phyloP scores from a whole-genome alignment of 306 rosid genomes.

The Notholithocarpus densiflorus region DNA sequence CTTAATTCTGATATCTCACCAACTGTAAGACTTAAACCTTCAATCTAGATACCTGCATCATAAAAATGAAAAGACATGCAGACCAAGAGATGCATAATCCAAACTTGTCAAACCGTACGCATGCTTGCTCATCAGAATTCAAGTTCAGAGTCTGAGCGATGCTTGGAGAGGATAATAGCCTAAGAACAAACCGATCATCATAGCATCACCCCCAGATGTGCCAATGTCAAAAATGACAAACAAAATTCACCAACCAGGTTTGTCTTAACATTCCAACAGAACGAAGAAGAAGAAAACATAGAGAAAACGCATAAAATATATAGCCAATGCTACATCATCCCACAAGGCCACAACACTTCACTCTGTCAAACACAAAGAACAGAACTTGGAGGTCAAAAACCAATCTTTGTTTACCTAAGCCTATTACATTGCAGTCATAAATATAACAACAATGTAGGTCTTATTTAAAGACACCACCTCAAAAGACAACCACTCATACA shows the following conservation, averaged over 20 bases:
- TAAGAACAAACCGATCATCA: conserved; percentile 6
- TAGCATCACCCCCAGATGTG: conserved; percentile 3
- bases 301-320: conserved; percentile 11
- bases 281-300: background rate
- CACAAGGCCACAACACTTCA: conserved; percentile 10
- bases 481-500: conserved; percentile 1
- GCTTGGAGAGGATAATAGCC: conserved; percentile 9
- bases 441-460: conserved; percentile 17
- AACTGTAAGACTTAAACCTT: conserved; percentile 7
- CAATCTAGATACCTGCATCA: conserved; percentile 12
- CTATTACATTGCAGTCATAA: conserved; percentile 4
- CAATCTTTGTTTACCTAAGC: conserved; percentile 15
- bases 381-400: conserved; percentile 22
- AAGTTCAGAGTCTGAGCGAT: conserved; percentile 23
- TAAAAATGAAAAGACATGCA: conserved; percentile 15
- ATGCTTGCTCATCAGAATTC: conserved; percentile 17
- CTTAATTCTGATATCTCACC: conserved; percentile 13
- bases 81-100: conserved; percentile 9
- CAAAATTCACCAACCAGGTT: conserved; percentile 6
- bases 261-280: background rate
- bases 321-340: conserved; percentile 15
- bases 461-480: conserved; percentile 7
- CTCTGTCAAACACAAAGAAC: conserved; percentile 54
- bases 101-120: conserved; percentile 17
- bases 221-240: conserved; percentile 10